These are phyloP conservation scores for Aphanomyces stellatus DNA, from an alignment of 352 stramenopile genomes.

Conservation along the genomic window DNA sequence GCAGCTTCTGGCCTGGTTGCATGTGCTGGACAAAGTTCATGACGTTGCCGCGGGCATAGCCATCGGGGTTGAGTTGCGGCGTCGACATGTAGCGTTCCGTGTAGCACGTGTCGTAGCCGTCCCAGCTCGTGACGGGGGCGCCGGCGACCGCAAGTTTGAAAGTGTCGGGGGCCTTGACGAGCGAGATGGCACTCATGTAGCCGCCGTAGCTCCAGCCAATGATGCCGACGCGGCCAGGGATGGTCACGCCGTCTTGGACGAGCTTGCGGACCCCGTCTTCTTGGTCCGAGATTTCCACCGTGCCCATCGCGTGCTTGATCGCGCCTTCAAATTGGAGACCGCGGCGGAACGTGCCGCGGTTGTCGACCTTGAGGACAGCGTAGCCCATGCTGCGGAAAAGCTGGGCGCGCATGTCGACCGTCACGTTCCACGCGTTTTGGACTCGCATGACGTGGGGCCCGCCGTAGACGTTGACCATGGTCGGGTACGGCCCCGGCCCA, in stretches of 20 bases:
- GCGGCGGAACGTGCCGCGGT: constrained; percentile 89
- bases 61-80: constrained; percentile 86
- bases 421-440: constrained; percentile 85
- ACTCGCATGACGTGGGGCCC: constrained; percentile 95
- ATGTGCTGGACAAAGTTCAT: constrained; percentile 92
- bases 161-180: constrained; percentile 92
- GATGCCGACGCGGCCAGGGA: constrained; percentile 86
- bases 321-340: constrained; percentile 90
- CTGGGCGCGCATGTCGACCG: constrained; percentile 91
- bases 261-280: constrained; percentile 73
- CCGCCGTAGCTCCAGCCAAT: constrained; percentile 98
- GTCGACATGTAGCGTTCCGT: constrained; percentile 97
- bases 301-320: constrained; percentile 90
- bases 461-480: constrained; percentile 94
- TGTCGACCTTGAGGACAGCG: constrained; percentile 95
- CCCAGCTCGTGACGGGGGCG: constrained; percentile 95
- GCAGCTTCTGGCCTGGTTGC: constrained; percentile 77
- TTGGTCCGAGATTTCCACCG: constrained; percentile 84
- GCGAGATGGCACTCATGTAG: constrained; percentile 95
- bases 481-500: constrained; percentile 89
- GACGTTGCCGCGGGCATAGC: constrained; percentile 86
- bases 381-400: constrained; percentile 90
- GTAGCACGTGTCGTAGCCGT: constrained; percentile 99
- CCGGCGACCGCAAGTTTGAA: constrained; percentile 94
- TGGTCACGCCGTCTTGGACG: constrained; percentile 77